Base-by-base conservation (phyloP, 2,329 filamentous ascomycete species). In the Trichoderma sp. region DNA sequence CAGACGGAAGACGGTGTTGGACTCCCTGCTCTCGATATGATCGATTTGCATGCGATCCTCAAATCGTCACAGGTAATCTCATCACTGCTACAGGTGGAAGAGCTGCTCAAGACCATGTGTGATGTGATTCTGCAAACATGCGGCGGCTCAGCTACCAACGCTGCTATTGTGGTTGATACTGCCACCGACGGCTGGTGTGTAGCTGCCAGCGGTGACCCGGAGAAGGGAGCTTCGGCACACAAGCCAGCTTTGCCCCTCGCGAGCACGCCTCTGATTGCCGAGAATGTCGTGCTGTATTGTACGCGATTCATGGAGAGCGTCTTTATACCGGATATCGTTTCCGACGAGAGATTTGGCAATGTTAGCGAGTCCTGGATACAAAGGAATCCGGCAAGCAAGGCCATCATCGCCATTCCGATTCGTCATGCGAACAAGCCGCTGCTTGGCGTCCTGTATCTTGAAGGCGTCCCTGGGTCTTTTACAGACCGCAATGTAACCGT, bases 371-470 rank as follows among this genome's bases (percentile, higher is more conserved):
- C 84, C 0, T 94, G 91, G 87, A 80, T 92, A 34, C 83, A 86
- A 71, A 84, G 84, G 64, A 91, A 93, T 70, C 89, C 90, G 0
- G 80, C 86, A 37, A 90, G 91, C 72, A 91, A 89, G 74, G 88
- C 90, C 4, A 88, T 94, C 69, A 93, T 94, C 69, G 89, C 90
- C n/a, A 87, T 94, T 45, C 92, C 92, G 0, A 94, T 94, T 67
- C 83, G 88, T 56, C 91, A 93, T 75, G 91, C 90, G 4, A 84
- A 86, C 35, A 89, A 90, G 61, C 85, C 87, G 7, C 83, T 94
- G 4, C 83, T 93, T 12, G 92, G 92, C 1, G 89, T 91, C 17
- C 82, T 94, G 17, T 94, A 94, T 72, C 85, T 93, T 3, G 91
- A 94, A 78, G 87, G 91, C 27, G 85, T 90, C 53, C 88, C 91